These are phyloP conservation scores for Holtermannia corniformis DNA, from an alignment of 768 basidiomycete species.

Conservation along the genomic window DNA sequence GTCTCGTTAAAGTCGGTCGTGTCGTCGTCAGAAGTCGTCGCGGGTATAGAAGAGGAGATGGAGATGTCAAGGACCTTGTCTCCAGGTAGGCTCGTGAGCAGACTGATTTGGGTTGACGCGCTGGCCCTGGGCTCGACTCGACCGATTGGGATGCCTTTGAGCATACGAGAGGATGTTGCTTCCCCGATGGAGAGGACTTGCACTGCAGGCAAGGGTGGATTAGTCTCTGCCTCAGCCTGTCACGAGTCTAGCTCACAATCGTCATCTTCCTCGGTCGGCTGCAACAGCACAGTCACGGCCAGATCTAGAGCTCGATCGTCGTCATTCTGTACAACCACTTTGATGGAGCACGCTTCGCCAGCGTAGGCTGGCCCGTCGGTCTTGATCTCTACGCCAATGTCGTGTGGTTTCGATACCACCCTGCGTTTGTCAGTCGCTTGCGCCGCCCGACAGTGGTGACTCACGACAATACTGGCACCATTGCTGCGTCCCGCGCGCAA, in stretches of 20 bases:
- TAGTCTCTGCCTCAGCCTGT: background rate
- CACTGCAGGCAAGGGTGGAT: too few species aligned
- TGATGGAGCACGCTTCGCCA: slow-evolving; percentile 69
- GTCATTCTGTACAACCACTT: slow-evolving; percentile 57
- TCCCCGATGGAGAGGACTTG: slow-evolving; percentile 50
- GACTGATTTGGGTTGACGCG: slow-evolving; percentile 54
- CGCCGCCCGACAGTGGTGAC: slow-evolving; percentile 1
- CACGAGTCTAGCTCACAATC: background rate
- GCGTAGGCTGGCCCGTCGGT: slow-evolving; percentile 65
- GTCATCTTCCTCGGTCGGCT: slow-evolving; percentile 21
- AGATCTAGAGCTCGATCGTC: slow-evolving; percentile 64
- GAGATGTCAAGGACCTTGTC: slow-evolving; percentile 73
- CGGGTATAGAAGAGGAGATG: slow-evolving; percentile 50
- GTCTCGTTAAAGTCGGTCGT: slow-evolving; percentile 47
- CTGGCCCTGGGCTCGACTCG: slow-evolving; percentile 52
- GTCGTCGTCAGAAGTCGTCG: slow-evolving; percentile 21
- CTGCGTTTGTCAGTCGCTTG: slow-evolving; percentile 11
- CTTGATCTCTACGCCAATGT: slow-evolving; percentile 49
- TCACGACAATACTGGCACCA: slow-evolving; percentile 5
- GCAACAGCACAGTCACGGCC: slow-evolving; percentile 63
- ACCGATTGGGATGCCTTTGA: slow-evolving; percentile 66
- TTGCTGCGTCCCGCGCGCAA: slow-evolving; percentile 27
- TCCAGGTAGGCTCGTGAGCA: slow-evolving; percentile 55
- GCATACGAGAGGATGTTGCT: slow-evolving; percentile 58
- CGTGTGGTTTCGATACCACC: slow-evolving; percentile 51